Conservation (phyloP, 352 stramenopile species). For the Thraustotheca clavata region DNA sequence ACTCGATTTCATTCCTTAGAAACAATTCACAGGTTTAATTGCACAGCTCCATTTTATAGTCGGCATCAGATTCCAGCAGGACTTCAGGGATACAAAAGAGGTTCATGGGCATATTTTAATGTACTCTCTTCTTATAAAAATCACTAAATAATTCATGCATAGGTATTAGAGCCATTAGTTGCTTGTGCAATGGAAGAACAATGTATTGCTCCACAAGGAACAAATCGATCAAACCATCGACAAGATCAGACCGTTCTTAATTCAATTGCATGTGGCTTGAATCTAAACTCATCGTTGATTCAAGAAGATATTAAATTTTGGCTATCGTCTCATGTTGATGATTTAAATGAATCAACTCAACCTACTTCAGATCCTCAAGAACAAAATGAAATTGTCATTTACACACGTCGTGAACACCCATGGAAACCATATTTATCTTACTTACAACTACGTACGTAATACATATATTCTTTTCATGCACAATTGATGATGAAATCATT, state of each 20-base stretch:
- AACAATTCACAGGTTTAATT: slow-evolving; percentile 1
- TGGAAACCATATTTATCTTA: slow-evolving; percentile 1
- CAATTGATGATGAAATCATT: too few relatives aligned
- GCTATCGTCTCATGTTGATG: slow-evolving; percentile 6
- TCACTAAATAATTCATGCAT: background rate
- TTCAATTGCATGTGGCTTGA: background rate
- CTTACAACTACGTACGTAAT: too few relatives aligned
- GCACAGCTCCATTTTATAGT: background rate
- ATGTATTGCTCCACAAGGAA: slow-evolving; percentile 9
- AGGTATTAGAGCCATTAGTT: background rate
- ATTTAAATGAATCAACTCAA: background rate
- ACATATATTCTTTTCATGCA: too few relatives aligned
- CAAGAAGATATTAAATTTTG: slow-evolving; percentile 8
- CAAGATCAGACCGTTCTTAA: slow-evolving; percentile 7
- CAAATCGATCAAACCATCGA: slow-evolving; percentile 2
- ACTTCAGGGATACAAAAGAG: background rate
- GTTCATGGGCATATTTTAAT: background rate
- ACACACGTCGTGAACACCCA: background rate
- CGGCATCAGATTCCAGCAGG: background rate
- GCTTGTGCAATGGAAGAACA: slow-evolving; percentile 6
- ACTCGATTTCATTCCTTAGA: background rate
- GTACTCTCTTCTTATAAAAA: background rate
- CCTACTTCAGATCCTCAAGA: background rate
- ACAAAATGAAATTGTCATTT: slow-evolving; percentile 2
- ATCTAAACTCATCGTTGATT: slow-evolving; percentile 1